Conservation (phyloP, 306 rosid species). For the Abrus precatorius region DNA sequence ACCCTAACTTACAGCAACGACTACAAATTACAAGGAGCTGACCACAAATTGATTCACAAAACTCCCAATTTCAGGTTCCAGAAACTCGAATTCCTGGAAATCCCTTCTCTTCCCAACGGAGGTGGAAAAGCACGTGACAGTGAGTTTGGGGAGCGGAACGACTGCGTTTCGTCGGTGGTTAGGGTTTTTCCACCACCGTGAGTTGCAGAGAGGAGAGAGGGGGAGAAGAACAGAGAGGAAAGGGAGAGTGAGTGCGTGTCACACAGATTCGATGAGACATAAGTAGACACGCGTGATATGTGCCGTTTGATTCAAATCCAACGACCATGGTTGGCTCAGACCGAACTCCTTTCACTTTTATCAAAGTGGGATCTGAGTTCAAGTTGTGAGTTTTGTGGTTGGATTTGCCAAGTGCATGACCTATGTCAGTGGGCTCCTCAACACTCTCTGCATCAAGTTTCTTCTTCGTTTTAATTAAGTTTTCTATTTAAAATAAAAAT, state of each 20-base stretch:
- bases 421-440: conserved; percentile 42
- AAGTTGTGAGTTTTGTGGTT: conserved; percentile 46
- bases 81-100: conserved; percentile 21
- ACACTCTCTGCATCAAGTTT: background rate
- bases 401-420: conserved; percentile 50
- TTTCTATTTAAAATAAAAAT: background rate
- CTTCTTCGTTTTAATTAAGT: background rate
- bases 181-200: conserved; percentile 53
- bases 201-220: conserved; percentile 46
- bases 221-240: background rate
- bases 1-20: conserved; percentile 46
- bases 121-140: background rate
- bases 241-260: conserved; percentile 59
- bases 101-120: background rate
- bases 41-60: conserved; percentile 6
- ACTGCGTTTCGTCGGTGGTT: conserved; percentile 47
- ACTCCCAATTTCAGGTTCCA: background rate
- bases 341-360: conserved; percentile 36
- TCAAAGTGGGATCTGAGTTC: conserved; percentile 43
- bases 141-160: conserved; percentile 36
- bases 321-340: conserved; percentile 24
- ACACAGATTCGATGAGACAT: conserved; percentile 57
- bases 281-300: conserved; percentile 46
- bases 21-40: conserved; percentile 8
- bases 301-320: conserved; percentile 51